Conservation (phyloP, 164 flowering plant genomes). For the Nymphaea thermarum region DNA sequence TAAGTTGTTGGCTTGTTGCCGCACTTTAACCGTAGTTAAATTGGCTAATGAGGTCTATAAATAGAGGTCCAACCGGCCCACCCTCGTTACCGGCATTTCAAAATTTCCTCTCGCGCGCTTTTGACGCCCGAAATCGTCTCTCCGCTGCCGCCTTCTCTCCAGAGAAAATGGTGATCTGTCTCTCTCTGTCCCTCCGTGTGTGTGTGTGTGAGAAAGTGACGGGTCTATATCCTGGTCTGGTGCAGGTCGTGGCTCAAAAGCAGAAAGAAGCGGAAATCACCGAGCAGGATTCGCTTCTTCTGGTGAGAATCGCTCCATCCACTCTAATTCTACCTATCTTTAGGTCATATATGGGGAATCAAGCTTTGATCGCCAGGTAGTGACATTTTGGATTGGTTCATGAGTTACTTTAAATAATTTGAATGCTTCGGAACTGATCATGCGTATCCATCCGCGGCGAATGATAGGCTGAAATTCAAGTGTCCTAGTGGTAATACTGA, state of each 20-base stretch:
- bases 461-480: too few species aligned
- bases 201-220: background rate
- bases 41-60: background rate
- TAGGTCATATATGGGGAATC: too few species aligned
- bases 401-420: too few species aligned
- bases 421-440: too few species aligned
- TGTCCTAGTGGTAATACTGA: too few species aligned
- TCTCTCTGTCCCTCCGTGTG: background rate
- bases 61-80: background rate
- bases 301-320: slow-evolving; percentile 25
- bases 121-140: background rate
- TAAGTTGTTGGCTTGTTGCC: too few species aligned
- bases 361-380: too few species aligned
- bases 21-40: too few species aligned
- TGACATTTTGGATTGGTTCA: too few species aligned
- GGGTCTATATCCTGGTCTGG: background rate
- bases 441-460: too few species aligned
- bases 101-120: background rate
- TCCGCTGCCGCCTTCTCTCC: background rate
- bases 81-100: background rate
- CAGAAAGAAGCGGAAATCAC: slow-evolving; percentile 78
- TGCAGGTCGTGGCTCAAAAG: slow-evolving; percentile 74
- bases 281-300: slow-evolving; percentile 86
- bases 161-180: background rate
- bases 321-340: too few species aligned